Conservation (phyloP, 805 yeast species). For the Clavispora vitiphila region DNA sequence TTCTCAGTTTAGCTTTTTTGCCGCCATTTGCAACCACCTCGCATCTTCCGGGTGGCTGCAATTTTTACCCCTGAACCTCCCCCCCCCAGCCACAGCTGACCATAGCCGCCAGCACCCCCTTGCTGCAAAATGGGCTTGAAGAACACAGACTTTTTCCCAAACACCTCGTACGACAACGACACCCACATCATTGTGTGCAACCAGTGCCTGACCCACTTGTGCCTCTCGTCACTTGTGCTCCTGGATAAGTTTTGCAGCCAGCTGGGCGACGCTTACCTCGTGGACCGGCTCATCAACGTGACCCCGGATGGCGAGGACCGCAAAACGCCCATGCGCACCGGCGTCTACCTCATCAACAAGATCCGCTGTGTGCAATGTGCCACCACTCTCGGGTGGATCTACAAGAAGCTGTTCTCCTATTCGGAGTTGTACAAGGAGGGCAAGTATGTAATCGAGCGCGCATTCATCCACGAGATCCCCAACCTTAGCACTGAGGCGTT, state of each 20-base stretch:
- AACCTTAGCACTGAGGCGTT: conserved; percentile 31
- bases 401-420: conserved; percentile 31
- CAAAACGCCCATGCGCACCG: conserved; percentile 37
- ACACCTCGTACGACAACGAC: conserved; percentile 29
- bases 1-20: not conserved
- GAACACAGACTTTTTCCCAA: conserved; percentile 36
- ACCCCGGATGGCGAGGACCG: conserved; percentile 21
- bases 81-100: not conserved
- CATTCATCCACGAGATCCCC: conserved; percentile 29
- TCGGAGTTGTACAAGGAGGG: conserved; percentile 40
- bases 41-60: not conserved
- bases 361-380: conserved; percentile 38
- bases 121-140: conserved; percentile 33
- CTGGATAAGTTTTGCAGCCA: conserved; percentile 37
- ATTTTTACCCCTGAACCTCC: not conserved
- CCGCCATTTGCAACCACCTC: not conserved
- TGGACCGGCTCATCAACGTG: conserved; percentile 34
- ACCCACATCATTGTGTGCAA: conserved; percentile 38
- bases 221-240: conserved; percentile 30
- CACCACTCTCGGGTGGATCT: conserved; percentile 36
- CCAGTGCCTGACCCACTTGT: conserved; percentile 37
- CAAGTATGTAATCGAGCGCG: conserved; percentile 39
- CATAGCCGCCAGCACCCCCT: not conserved
- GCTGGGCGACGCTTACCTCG: conserved; percentile 38
- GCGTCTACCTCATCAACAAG: conserved; percentile 31